Evolutionary conservation across 2,329 filamentous ascomycete species (phyloP), one percentile per base, ranked within the genome.

Genomic region (Trichoderma pleuroti): DNA sequence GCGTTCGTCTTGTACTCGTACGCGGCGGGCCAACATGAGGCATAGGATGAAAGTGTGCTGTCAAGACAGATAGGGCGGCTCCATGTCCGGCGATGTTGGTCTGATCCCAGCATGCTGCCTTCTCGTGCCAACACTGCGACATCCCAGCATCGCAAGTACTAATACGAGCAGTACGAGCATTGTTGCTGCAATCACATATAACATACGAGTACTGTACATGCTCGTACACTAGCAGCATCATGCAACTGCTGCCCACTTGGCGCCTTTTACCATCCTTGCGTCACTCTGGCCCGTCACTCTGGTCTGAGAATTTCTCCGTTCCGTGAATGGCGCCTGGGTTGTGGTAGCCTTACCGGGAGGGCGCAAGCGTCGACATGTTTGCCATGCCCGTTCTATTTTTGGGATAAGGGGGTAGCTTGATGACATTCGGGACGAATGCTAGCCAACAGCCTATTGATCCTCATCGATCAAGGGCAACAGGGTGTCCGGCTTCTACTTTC

Each of bases 281-380:
- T 39, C 36, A n/a, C 28, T 21, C 46, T 21, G 36, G 42, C 36
- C 65, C 36, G 54, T 60, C 65, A 26, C 54, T 68, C 54, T 68
- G 65, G 54, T 60, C 54, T 68, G 65, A 59, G 26, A 67, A 59
- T 59, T 46, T 67, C 64, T 67, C 64, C 64, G 52, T 67, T 67
- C 64, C 52, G 64, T 59, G 52, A 54, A 67, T 46, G 64, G 34
- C 52, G 34, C 64, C 64, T 59, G 24, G 64, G 59, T 54, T 46
- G 6, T 46, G 34, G 34, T 57, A 57, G 63, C 49, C 63, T 57
- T 66, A 42, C 63, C 34, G 34, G 30, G 64, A 56, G 26, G 52
- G 52, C 32, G 32, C 63, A 32, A 28, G 34, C 36, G 54, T 26
- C 28, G 32, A 49, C 30, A 26, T 11, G 28, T 24, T 21, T 28